A percentile compares a stretch with the other conserved stretches of the same genome.
phyloP scores from a whole-genome alignment of 2,329 filamentous ascomycete species.

The Penicillium aurantiogriseum region DNA sequence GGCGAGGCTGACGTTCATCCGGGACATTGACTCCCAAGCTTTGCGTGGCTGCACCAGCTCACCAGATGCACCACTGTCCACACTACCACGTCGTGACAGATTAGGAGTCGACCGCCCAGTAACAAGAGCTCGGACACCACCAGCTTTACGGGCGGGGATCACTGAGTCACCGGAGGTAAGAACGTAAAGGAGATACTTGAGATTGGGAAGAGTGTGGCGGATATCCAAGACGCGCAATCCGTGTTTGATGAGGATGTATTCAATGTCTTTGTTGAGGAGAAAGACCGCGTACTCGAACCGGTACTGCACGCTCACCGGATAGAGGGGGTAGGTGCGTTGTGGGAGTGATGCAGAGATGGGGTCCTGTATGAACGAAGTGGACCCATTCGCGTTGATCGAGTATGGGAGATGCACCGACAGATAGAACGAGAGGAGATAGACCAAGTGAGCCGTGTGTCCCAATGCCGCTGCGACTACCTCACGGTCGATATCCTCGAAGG shows the following conservation, averaged over 20 bases:
- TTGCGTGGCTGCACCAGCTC: constrained; percentile 31
- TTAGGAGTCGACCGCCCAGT: constrained; percentile 38
- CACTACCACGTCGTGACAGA: constrained; percentile 41
- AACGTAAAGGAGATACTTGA: constrained; percentile 89
- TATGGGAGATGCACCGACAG: constrained; percentile 78
- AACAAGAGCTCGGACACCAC: constrained; percentile 51
- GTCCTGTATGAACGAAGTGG: constrained; percentile 72
- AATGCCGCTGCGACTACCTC: constrained; percentile 77
- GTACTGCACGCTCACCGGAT: constrained; percentile 72
- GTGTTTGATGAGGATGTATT: constrained; percentile 63
- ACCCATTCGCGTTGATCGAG: constrained; percentile 69
- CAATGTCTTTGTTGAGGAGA: constrained; percentile 93
- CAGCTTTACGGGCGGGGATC: constrained; percentile 55
- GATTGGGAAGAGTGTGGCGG: constrained; percentile 84
- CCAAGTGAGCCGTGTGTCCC: constrained; percentile 73
- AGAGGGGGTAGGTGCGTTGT: constrained; percentile 76
- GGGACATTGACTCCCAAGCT: constrained; percentile 24
- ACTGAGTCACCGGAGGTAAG: constrained; percentile 74
- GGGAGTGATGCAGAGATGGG: constrained; percentile 59
- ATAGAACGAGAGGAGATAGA: constrained; percentile 77
- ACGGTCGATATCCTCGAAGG: constrained; percentile 65
- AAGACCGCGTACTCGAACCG: constrained; percentile 97
- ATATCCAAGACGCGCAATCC: constrained; percentile 83
- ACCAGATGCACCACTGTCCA: constrained; percentile 40
- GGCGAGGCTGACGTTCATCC: constrained; percentile 30